Conservation (phyloP, 306 rosid genomes). For the Casuarina cunninghamiana region DNA sequence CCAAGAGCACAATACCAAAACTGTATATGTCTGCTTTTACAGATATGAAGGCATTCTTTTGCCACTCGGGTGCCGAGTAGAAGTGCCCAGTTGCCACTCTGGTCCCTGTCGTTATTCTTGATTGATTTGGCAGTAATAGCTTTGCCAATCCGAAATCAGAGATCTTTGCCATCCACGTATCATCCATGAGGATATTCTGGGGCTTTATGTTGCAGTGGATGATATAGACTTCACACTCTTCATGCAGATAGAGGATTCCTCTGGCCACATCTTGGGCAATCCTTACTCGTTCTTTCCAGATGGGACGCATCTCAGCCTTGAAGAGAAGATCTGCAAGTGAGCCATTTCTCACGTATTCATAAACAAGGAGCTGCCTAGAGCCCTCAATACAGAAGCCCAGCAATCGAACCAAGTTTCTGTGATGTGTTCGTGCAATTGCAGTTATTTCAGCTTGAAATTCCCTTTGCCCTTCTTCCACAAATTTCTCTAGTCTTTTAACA, state of each 20-base stretch:
- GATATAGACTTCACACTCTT: neutral
- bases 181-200: neutral
- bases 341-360: neutral
- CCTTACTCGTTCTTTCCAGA: neutral
- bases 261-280: neutral
- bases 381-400: neutral
- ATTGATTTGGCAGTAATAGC: neutral
- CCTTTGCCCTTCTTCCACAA: neutral
- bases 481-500: neutral
- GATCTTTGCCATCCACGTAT: neutral
- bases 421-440: neutral
- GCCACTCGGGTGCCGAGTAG: neutral
- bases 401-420: neutral
- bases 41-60: neutral
- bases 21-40: neutral
- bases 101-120: rapidly evolving
- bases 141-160: neutral
- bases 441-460: neutral
- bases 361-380: neutral
- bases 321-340: neutral
- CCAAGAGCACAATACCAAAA: neutral
- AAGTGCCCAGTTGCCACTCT: neutral
- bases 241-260: neutral
- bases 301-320: neutral
- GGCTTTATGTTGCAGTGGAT: neutral